Evolutionary conservation across 345 rosid genomes (phyloP).

Genomic region (Pelargonium nanum): DNA sequence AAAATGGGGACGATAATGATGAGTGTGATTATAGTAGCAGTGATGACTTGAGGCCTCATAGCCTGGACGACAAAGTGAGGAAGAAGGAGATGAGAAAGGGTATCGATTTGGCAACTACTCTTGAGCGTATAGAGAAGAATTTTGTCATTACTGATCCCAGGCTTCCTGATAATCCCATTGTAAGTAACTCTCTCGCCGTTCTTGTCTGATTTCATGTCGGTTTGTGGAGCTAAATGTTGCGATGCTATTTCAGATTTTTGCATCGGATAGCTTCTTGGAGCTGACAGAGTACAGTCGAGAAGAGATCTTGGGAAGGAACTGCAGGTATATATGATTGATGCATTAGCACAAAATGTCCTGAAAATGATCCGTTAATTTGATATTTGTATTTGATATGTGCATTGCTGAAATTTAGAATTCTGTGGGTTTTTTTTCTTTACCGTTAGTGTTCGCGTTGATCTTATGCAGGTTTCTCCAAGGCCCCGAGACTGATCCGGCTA

Average conservation of each 20-base stretch:
- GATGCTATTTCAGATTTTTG: constrained; percentile 56
- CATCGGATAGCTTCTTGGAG: constrained; percentile 97
- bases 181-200: constrained; percentile 23
- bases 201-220: not conserved
- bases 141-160: constrained; percentile 97
- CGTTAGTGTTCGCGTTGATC: constrained; percentile 3
- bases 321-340: constrained; percentile 87
- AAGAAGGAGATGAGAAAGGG: constrained; percentile 97
- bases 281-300: constrained; percentile 95
- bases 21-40: too few relatives aligned
- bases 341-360: too few relatives aligned
- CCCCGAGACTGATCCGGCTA: constrained; percentile 89
- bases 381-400: not conserved
- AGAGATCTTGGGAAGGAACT: constrained; percentile 90
- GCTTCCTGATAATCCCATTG: constrained; percentile 96
- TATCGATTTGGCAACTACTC: constrained; percentile 92
- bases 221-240: not conserved
- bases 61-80: constrained; percentile 71
- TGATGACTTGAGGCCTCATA: constrained; percentile 57
- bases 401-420: constrained; percentile 6
- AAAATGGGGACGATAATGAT: constrained; percentile 32
- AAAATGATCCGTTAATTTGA: too few relatives aligned
- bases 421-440: not conserved
- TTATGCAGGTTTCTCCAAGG: constrained; percentile 78
- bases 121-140: constrained; percentile 96